Conservation (phyloP, 176 grass and related monocot genomes). For the Elymus sibiricus region DNA sequence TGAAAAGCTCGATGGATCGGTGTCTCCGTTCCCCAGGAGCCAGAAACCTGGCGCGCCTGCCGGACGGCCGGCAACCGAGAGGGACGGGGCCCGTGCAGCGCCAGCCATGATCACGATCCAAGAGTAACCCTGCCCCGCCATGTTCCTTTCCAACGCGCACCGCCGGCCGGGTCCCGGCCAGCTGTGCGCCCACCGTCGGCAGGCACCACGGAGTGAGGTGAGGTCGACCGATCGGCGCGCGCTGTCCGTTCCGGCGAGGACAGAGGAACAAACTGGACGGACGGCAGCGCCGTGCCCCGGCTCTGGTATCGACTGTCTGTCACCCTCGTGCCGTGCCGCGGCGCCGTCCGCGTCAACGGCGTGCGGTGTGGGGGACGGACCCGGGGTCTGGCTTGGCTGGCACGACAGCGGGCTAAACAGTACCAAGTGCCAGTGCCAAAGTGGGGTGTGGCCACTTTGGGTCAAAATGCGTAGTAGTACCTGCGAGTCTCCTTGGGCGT, state of each 20-base stretch:
- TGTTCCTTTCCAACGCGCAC: background rate
- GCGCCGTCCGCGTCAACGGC: no score
- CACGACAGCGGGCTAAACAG: no score
- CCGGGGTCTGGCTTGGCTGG: no score
- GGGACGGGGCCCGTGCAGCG: background rate
- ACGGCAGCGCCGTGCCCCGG: background rate
- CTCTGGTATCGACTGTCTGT: background rate
- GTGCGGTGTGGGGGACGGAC: no score
- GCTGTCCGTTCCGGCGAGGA: background rate
- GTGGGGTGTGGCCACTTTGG: no score
- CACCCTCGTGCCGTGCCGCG: background rate
- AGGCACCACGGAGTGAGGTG: background rate
- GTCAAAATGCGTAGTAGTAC: no score
- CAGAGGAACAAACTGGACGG: background rate
- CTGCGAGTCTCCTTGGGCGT: no score
- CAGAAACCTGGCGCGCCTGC: background rate
- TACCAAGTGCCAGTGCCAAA: no score
- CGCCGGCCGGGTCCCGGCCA: background rate
- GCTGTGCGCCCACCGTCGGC: background rate
- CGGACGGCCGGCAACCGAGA: background rate
- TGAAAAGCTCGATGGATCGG: background rate
- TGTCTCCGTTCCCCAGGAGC: background rate
- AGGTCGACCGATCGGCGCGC: background rate
- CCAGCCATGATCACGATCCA: background rate
- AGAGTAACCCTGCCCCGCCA: background rate